Base-by-base conservation (phyloP, 345 rosid species). In the Moricandia moricandioides region DNA sequence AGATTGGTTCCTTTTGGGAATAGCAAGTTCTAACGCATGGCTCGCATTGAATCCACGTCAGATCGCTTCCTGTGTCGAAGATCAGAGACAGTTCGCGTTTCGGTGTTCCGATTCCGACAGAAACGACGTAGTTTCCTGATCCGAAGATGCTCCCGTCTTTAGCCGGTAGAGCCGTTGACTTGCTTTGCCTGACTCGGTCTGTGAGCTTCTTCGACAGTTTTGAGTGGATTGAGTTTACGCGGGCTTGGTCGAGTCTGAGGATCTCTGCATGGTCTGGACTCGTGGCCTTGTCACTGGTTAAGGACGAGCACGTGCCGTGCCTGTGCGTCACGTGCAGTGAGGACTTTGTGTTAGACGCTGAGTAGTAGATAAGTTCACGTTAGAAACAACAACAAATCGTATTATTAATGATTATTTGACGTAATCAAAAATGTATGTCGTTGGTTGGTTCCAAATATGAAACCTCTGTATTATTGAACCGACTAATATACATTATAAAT, bases 61-160 rank as follows among this genome's bases (percentile, higher is more conserved):
- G 67, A 70, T 87, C 93, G 31, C 96, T 88, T 6, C 93, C 96
- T 0, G 93, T 88, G 69, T 88, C 96, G 17, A 87, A 88, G 30
- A 84, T 73, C 47, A 90, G 83, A 12, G 89, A 72, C 0, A 83
- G 27, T 0, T 83, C 83, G 34, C 72, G 73, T 29, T 84, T 86
- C 0, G 96, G 96, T 8, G 84, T 78, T 35, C 93, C 96, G 10
- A 90, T 52, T 34, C 89, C 91, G 45, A 90, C 86, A 0, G 85
- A 80, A 0, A 87, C 91, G 3, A 90, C 29, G 67, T 73, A 90
- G 74, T 87, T 84, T 5, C 86, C 88, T 0, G 90, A 35, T 0
- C 91, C 96, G 5, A 89, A 30, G 0, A 75, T 64, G 40, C 81
- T 78, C 1, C 97, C 98, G 8, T 84, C 83, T 77, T 80, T 84